These are phyloP conservation scores for Cytospora schulzeri DNA, from an alignment of 2,329 filamentous ascomycete genomes.

Conservation along the genomic window DNA sequence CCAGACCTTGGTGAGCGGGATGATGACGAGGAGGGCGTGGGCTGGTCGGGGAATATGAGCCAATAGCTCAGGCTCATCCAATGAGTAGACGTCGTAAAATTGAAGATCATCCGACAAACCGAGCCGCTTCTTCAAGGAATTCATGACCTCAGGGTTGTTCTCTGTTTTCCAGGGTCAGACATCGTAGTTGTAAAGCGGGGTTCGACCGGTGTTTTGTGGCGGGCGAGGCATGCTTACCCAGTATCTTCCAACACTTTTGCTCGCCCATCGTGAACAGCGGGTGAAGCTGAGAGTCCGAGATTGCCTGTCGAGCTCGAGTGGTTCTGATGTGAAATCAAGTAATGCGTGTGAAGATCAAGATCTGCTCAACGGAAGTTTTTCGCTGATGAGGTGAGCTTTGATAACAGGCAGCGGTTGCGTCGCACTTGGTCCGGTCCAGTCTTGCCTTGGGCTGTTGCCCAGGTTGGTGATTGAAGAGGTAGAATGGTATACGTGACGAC, in stretches of 20 bases:
- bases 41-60: slow-evolving; percentile 76
- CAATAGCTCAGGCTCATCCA: slow-evolving; percentile 77
- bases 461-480: not conserved
- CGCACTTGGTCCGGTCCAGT: not conserved
- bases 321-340: slow-evolving; percentile 24
- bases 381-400: not conserved
- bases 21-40: slow-evolving; percentile 77
- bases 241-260: slow-evolving; percentile 21
- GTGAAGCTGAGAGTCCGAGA: slow-evolving; percentile 10
- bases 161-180: slow-evolving; percentile 36
- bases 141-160: slow-evolving; percentile 79
- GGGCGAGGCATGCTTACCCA: slow-evolving; percentile 20
- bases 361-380: not conserved
- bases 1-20: slow-evolving; percentile 60
- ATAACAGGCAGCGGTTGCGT: not conserved
- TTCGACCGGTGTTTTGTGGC: slow-evolving; percentile 1
- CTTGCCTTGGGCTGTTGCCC: not conserved
- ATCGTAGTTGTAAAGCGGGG: not conserved
- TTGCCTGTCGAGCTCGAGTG: slow-evolving; percentile 2
- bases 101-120: slow-evolving; percentile 68
- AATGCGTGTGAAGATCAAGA: not conserved
- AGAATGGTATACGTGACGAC: not conserved
- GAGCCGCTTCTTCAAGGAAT: slow-evolving; percentile 68
- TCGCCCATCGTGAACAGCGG: slow-evolving; percentile 23
- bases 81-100: slow-evolving; percentile 82